Base-by-base conservation (phyloP, 2,329 filamentous ascomycete genomes). In the Aspergillus brunneoviolaceus region DNA sequence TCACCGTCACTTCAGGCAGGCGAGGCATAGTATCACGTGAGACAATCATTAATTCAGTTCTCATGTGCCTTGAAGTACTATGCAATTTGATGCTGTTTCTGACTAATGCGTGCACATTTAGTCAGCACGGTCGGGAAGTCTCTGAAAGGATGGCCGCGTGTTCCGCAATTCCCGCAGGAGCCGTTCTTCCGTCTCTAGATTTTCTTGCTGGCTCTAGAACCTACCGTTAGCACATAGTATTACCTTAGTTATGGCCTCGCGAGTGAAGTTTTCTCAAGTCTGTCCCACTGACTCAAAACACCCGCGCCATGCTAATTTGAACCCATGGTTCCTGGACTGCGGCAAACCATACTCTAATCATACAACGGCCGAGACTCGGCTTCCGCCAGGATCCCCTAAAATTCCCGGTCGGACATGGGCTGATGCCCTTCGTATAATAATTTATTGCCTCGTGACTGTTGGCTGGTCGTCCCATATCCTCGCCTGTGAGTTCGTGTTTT, bases 361-460 rank as follows among this genome's bases (percentile, higher is more conserved):
- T 47, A 42, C 42, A 27, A 49, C 42, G 53, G 53, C 53, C 53
- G 53, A 55, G 53, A 49, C 53, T 55, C 53, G 53, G 53, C 7
- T 27, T 25, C 11, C 14, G 39, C 16, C 39, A 45, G 27, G 31
- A 42, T 2, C 53, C 29, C 53, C 53, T 55, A 49, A 55, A 55
- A 12, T 2, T 48, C 29, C 45, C 53, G 53, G 39, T 55, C 52
- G 42, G 39, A n/a, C 39, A 10, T 55, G 53, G 53, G 53, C 53
- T 55, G 53, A 55, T 55, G 45, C 21, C 16, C 10, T 19, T 10
- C 27, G 25, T 33, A 16, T 31, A 55, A 23, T 48, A 49, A 49
- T 55, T 33, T 33, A 31, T 33, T 35, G 21, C 16, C 29, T 31
- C 16, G 42, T 29, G 42, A 55, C 42, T 48, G 52, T 42, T 53